Conservation (phyloP, 1,139 yeast species). For the Meyerozyma smithsonii region DNA sequence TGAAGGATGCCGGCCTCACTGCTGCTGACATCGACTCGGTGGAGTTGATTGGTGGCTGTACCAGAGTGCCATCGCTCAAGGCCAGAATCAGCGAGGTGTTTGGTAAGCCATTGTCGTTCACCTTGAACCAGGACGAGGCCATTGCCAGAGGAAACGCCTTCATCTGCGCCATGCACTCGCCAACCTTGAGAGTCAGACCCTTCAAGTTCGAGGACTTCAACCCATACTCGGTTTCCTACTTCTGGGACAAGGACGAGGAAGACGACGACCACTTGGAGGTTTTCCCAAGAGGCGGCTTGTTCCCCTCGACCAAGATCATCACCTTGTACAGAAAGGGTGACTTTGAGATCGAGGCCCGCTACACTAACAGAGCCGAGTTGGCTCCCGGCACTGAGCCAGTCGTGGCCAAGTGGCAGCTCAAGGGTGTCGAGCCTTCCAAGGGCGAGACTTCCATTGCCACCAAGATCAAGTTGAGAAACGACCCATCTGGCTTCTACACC, state of each 20-base stretch:
- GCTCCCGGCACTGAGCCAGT: slow-evolving; percentile 64
- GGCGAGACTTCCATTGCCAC: slow-evolving; percentile 80
- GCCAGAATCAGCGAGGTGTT: slow-evolving; percentile 73
- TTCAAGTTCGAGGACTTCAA: slow-evolving; percentile 96
- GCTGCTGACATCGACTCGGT: slow-evolving; percentile 78
- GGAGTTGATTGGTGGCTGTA: slow-evolving; percentile 97
- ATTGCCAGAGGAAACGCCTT: slow-evolving; percentile 99
- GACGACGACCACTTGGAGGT: slow-evolving; percentile 93
- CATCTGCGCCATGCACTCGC: slow-evolving; percentile 98
- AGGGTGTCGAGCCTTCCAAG: slow-evolving; percentile 77
- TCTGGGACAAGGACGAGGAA: slow-evolving; percentile 92
- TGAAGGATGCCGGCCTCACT: slow-evolving; percentile 71
- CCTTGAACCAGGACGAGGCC: slow-evolving; percentile 98
- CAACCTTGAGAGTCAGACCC: slow-evolving; percentile 97
- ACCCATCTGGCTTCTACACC: slow-evolving; percentile 93
- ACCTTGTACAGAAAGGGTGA: slow-evolving; percentile 90
- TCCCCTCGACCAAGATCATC: slow-evolving; percentile 94
- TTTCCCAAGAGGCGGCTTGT: slow-evolving; percentile 88
- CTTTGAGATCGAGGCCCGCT: slow-evolving; percentile 81
- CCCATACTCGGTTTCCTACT: slow-evolving; percentile 88
- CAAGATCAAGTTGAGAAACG: slow-evolving; percentile 93
- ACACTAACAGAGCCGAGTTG: slow-evolving; percentile 69
- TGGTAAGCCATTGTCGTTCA: slow-evolving; percentile 85
- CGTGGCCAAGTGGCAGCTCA: slow-evolving; percentile 81
- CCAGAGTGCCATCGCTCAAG: slow-evolving; percentile 95